Conservation (phyloP, 2,329 filamentous ascomycete species). For the Xylaria arbuscula region DNA sequence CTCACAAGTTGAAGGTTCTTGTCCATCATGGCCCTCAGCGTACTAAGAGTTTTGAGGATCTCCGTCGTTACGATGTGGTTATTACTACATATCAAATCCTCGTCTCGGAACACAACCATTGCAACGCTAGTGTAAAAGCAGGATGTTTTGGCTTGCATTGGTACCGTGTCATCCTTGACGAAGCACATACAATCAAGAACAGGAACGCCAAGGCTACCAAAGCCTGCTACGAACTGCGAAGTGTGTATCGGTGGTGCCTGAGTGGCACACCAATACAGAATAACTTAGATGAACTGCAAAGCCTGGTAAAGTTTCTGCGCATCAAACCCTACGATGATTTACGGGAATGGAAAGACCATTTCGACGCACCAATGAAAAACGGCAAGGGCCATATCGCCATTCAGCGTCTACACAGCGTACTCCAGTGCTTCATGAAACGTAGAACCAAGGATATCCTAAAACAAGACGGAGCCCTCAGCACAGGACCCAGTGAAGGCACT, state of each 20-base stretch:
- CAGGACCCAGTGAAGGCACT: constrained; percentile 71
- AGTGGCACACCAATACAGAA: constrained; percentile 99
- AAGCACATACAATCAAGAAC: constrained; percentile 99
- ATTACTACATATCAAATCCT: constrained; percentile 97
- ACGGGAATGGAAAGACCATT: constrained; percentile 88
- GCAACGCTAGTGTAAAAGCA: constrained; percentile 73
- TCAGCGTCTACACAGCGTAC: constrained; percentile 81
- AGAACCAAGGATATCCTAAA: constrained; percentile 97
- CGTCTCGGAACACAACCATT: constrained; percentile 85
- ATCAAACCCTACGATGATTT: constrained; percentile 93
- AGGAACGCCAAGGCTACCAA: constrained; percentile 95
- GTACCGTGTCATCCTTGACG: constrained; percentile 95
- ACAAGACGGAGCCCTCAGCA: constrained; percentile 81
- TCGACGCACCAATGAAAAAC: constrained; percentile 88
- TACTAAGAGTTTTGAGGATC: constrained; percentile 79
- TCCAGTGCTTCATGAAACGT: constrained; percentile 98
- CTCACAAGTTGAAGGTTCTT: constrained; percentile 79
- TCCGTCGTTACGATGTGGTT: constrained; percentile 91
- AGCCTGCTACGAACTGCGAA: constrained; percentile 84
- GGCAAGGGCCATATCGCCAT: constrained; percentile 92
- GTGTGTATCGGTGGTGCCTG: constrained; percentile 94
- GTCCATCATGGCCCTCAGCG: constrained; percentile 92
- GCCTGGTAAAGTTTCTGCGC: constrained; percentile 88
- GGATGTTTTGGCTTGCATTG: constrained; percentile 93
- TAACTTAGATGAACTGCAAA: constrained; percentile 95